phyloP scores from a whole-genome alignment of 1,139 yeast species.

The Taiozyma onychis region DNA sequence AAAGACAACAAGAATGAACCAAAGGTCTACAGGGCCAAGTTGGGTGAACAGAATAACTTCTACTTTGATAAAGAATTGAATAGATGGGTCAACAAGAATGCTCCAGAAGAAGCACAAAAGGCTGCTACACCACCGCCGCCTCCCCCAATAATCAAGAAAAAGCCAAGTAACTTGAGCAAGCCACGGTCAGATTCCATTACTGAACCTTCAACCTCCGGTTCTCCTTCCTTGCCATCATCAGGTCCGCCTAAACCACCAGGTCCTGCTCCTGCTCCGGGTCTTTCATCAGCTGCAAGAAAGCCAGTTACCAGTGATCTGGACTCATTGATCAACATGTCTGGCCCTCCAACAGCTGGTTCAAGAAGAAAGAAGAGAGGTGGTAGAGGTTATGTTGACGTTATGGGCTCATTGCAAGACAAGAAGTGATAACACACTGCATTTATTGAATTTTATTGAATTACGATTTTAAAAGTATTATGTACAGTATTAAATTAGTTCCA shows the following conservation, averaged over 20 bases:
- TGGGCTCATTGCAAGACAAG: constrained; percentile 26
- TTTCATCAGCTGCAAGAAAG: constrained; percentile 23
- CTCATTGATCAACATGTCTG: constrained; percentile 47
- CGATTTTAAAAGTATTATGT: background rate
- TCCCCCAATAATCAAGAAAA: constrained; percentile 43
- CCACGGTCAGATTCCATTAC: constrained; percentile 30
- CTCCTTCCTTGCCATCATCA: constrained; percentile 5
- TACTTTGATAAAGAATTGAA: constrained; percentile 79
- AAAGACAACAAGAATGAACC: constrained; percentile 48
- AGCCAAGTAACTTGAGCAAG: constrained; percentile 29
- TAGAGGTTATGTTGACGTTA: constrained; percentile 78
- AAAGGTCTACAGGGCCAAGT: constrained; percentile 75
- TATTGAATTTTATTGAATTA: background rate
- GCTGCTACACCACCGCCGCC: constrained; percentile 72
- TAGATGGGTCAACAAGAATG: constrained; percentile 75
- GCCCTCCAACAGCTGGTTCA: constrained; percentile 33
- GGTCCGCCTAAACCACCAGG: constrained; percentile 21
- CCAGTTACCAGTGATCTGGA: constrained; percentile 44
- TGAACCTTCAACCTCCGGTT: constrained; percentile 1
- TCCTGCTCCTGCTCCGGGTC: constrained; percentile 21
- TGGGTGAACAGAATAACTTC: constrained; percentile 75
- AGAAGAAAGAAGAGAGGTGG: constrained; percentile 47
- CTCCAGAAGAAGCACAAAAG: constrained; percentile 64
- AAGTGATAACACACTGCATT: background rate
- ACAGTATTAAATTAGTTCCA: background rate